Evolutionary conservation across 441 rosid genomes (phyloP), one percentile per base, ranked within the genome.

Genomic region (Codiaeum variegatum): DNA sequence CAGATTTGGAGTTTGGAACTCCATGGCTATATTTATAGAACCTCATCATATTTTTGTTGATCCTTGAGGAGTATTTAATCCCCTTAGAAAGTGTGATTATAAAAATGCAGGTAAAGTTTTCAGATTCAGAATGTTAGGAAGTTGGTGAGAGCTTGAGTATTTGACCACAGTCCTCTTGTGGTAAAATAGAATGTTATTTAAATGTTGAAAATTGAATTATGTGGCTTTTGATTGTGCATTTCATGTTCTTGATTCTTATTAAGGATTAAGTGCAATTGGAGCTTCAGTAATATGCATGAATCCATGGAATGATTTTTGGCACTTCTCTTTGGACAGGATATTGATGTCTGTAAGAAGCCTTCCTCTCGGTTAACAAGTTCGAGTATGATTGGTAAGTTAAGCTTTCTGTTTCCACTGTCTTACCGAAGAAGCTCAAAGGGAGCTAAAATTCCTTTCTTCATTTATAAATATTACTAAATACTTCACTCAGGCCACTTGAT

Each of bases 251-350:
- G 32, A 29, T 72, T 18, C 8, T 70, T 12, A 16, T 70, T 28
- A 7, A 63, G 19, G 16, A 9, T 46, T 66, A 24, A 6, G 16
- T 74, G 31, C 34, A 13, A 6, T 66, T 60, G 19, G 21, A 66
- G 12, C 51, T 49, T 36, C 31, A 16, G 5, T 31, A 2, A 21
- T 18, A 32, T 26, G 26, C 18, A 19, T 70, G 6, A 73, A 58
- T 34, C 5, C 63, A 40, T 31, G 38, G 19, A 7, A 16, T 74
- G 51, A 29, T 56, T 69, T 34, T 21, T 67, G 80, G 61, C 2
- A 62, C 51, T 62, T 81, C 72, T 73, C 12, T 24, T 69, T 76
- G 75, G 66, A 74, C 86, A 94, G 98, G 90, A 67, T 70, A 68
- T 15, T 58, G 85, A 79, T 47, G 78, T 69, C 74, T 78, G 70